phyloP scores from a whole-genome alignment of 257 asterid species.

The Gynochthodes officinalis region DNA sequence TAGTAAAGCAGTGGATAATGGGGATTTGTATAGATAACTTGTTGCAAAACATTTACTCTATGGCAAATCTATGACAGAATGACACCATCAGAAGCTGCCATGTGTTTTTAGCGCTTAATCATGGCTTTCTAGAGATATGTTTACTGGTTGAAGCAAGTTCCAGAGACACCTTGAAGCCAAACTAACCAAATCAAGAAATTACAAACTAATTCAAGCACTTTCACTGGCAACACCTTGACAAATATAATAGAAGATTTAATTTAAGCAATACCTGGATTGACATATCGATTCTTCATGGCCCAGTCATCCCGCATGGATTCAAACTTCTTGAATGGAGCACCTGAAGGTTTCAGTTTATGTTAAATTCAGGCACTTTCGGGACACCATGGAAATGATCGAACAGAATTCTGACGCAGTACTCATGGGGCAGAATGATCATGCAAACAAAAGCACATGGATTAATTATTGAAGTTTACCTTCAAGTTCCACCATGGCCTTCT shows the following conservation, averaged over 20 bases:
- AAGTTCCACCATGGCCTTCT: slow-evolving; percentile 99
- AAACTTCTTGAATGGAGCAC: slow-evolving; percentile 90
- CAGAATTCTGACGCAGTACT: not conserved
- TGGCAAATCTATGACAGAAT: not conserved
- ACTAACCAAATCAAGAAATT: not conserved
- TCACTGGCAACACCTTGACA: not conserved
- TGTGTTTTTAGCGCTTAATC: not conserved
- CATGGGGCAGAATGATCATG: not conserved
- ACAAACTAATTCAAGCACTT: not conserved
- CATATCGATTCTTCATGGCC: slow-evolving; percentile 78
- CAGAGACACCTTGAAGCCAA: not conserved
- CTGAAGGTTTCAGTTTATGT: slow-evolving; percentile 25
- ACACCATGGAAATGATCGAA: not conserved
- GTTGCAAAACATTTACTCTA: not conserved
- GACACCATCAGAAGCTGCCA: not conserved
- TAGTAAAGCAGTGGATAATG: not conserved
- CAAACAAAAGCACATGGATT: not conserved
- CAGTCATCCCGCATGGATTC: slow-evolving; percentile 70
- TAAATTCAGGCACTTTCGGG: not conserved
- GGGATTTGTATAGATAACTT: not conserved
- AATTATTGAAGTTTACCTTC: slow-evolving; percentile 43
- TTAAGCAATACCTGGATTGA: slow-evolving; percentile 59
- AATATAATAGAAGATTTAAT: not conserved
- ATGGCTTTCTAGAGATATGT: not conserved
- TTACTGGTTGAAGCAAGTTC: not conserved